A percentile compares a stretch with the other conserved stretches of the same genome.
Evolutionary conservation across 176 grass and related monocot species (phyloP).

Genomic region (Zea mays): Zm-B73-REFERENCE-NAM-5.0 NC_050099.1:24586501-24587000

Average conservation of each 20-base stretch:
- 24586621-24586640: conserved; percentile 36
- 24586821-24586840: too few relatives aligned
- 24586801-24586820: too few relatives aligned
- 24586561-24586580: conserved; percentile 24
- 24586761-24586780: neutral
- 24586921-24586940: neutral
- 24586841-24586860: too few relatives aligned
- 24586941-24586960: conserved; percentile 8
- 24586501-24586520: neutral
- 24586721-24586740: neutral
- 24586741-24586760: too few relatives aligned
- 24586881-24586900: too few relatives aligned
- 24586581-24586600: conserved; percentile 34
- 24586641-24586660: conserved; percentile 25
- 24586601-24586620: conserved; percentile 23
- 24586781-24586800: too few relatives aligned
- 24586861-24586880: too few relatives aligned
- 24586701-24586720: too few relatives aligned
- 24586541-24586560: conserved; percentile 30
- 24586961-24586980: neutral
- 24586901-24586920: too few relatives aligned
- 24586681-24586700: neutral
- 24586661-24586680: neutral
- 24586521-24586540: conserved; percentile 7
- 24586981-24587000: conserved; percentile 30